Base-by-base conservation (phyloP, 2,329 filamentous ascomycete genomes). In the Rutstroemia sp. region DNA sequence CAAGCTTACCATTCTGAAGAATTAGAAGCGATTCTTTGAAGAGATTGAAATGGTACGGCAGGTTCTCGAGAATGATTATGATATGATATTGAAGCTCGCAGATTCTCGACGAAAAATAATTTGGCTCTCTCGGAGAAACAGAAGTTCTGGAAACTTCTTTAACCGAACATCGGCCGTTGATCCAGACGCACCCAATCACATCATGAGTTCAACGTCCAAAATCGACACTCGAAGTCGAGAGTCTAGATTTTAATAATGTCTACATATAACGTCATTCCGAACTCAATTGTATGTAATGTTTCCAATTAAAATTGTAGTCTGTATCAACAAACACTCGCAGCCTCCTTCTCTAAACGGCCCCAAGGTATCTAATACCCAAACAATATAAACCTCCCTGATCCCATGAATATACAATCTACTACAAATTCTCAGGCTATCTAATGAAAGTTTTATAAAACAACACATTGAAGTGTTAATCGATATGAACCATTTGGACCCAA, bases 381-480 rank as follows among this genome's bases (percentile, higher is more conserved):
- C 17, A 25, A 51, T 49, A 47, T 51, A 23, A 51, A 23, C 25
- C 21, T 34, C 51, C 57, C 8, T 48, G 30, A 53, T 36, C 54
- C 51, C 46, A 51, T 48, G 48, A 54, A 57, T 61, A 58, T 63
- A 66, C 64, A 65, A 63, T 65, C 63, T 66, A 65, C 57, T 58
- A 44, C 50, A 46, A 38, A 36, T 50, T 54, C 54, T 56, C 51
- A 50, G 48, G 38, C 48, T 45, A 58, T 54, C 23, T 39, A 58
- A 44, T 40, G 30, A 58, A 40, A 51, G 46, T 27, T 45, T 60
- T 58, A 62, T 63, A 58, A 23, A 57, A 64, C 57, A 23, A 51
- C 54, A 63, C 46, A 17, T 30, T 53, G 27, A 57, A 44, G 54
- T 53, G 52, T 57, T 42, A 19, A 57, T 38, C 38, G 30, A 54